Evolutionary conservation across 129 eudicot species (phyloP), one percentile per base, ranked within the genome.

Genomic region (Glebionis coronaria): DNA sequence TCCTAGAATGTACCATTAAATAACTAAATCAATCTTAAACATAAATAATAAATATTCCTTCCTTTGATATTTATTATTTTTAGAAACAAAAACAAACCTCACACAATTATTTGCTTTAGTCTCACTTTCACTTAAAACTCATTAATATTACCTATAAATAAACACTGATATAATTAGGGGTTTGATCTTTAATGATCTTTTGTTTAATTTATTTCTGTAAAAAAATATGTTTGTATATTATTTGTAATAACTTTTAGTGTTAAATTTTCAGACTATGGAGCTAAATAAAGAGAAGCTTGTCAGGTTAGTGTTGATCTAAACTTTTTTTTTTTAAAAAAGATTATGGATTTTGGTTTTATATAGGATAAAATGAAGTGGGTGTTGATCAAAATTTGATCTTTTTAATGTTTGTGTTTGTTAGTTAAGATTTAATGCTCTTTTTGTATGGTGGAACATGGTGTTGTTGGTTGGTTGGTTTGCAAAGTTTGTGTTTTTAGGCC

Each of bases 211-310:
- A 7, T 35, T 35, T 35, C 42, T 35, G 42, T 6, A 6, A 6
- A 6, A 6, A 35, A 35, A 35, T 35, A 35, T 35, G 42, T 6
- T 6, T 35, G 42, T 35, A 6, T 35, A 35, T 35, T 35, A 7
- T 35, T 2, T 35, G n/a, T n/a, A n/a, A 35, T 35, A 35, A 35
- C 9, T 35, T 35, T 35, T 35, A 35, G 42, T 35, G 42, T 35
- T 35, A 6, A 35, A 6, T 35, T 35, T 35, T 35, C 42, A 35
- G 42, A 35, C 60, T 57, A 93, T 93, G 98, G 97, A 86, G 81
- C 35, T 79, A 47, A 88, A 86, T 80, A 82, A 81, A 46, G 94
- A 88, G 73, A 89, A 79, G 80, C 79, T 80, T 67, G 97, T 93
- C 56, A 93, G 96, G 98, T 93, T 74, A 51, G 75, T 73, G 3